These are phyloP conservation scores for Camellia lanceoleosa DNA, from an alignment of 148 eudicot species.

Conservation along the genomic window DNA sequence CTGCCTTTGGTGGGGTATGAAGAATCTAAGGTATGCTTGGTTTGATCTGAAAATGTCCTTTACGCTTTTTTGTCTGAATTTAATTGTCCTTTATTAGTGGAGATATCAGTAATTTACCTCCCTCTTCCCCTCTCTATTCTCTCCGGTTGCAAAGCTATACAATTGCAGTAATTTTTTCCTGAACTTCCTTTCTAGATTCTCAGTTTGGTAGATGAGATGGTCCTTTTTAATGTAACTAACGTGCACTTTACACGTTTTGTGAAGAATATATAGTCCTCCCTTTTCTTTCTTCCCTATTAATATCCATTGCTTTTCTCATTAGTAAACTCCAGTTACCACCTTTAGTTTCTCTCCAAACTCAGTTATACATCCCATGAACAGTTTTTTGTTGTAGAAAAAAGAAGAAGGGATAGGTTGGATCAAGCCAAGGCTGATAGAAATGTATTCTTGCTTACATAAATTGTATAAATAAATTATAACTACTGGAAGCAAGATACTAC, in stretches of 20 bases:
- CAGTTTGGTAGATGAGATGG: constrained; percentile 10
- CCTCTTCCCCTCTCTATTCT: not conserved
- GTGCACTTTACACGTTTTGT: too few relatives aligned
- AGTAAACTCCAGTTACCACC: not conserved
- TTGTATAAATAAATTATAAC: not conserved
- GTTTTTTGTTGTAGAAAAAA: not conserved
- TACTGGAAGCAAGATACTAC: not conserved
- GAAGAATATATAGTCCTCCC: not conserved
- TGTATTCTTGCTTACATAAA: not conserved
- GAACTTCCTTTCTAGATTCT: not conserved
- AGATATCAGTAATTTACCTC: not conserved
- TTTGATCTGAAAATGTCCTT: not conserved
- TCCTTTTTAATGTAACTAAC: not conserved
- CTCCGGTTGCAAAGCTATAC: not conserved
- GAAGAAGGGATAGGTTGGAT: not conserved
- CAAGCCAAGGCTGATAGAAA: not conserved
- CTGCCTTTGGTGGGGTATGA: constrained; percentile 95
- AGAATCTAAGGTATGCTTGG: constrained; percentile 48
- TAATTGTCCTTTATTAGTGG: not conserved
- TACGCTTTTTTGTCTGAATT: not conserved
- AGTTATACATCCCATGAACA: not conserved
- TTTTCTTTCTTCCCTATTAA: not conserved
- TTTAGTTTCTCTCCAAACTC: not conserved
- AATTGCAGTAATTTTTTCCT: not conserved
- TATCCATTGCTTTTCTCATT: not conserved